Conservation (phyloP, 331 rosid genomes). For the Rhamnella rubrinervis region DNA sequence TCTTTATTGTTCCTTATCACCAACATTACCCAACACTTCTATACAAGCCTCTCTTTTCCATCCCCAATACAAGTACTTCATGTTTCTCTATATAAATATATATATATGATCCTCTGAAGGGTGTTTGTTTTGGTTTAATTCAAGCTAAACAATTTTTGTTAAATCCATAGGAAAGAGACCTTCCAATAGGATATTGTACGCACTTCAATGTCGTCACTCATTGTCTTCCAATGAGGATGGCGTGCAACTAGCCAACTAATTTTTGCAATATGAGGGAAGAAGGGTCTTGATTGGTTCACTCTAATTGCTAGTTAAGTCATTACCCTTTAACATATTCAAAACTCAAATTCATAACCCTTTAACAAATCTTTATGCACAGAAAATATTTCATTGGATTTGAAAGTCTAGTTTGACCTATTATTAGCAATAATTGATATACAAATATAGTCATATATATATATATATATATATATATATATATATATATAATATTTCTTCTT, state of each 20-base stretch:
- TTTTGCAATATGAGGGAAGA: conserved; percentile 58
- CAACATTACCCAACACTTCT: conserved; percentile 39
- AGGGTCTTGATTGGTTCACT: conserved; percentile 62
- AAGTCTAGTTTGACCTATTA: no score
- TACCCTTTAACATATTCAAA: no score
- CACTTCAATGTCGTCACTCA: conserved; percentile 49
- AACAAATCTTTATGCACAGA: no score
- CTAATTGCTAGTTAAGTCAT: background rate
- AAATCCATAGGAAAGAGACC: conserved; percentile 46
- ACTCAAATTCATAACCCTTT: no score
- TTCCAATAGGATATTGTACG: conserved; percentile 31
- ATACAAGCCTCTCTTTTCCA: conserved; percentile 43
- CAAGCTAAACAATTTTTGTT: conserved; percentile 15
- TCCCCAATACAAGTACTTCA: conserved; percentile 46
- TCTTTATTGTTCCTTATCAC: conserved; percentile 49
- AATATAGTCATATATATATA: no score
- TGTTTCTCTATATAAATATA: conserved; percentile 27
- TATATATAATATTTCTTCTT: no score
- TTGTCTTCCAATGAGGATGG: conserved; percentile 34
- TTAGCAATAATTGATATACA: no score
- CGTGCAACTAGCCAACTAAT: conserved; percentile 31
- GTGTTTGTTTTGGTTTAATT: conserved; percentile 8
- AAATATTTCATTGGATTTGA: no score
- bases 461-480: no score
- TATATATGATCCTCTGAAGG: background rate